Percentiles rank a stretch among this genome's conserved stretches.
These are phyloP conservation scores for Kuraishia cidri DNA, from an alignment of 805 yeast species.

Conservation along the genomic window DNA sequence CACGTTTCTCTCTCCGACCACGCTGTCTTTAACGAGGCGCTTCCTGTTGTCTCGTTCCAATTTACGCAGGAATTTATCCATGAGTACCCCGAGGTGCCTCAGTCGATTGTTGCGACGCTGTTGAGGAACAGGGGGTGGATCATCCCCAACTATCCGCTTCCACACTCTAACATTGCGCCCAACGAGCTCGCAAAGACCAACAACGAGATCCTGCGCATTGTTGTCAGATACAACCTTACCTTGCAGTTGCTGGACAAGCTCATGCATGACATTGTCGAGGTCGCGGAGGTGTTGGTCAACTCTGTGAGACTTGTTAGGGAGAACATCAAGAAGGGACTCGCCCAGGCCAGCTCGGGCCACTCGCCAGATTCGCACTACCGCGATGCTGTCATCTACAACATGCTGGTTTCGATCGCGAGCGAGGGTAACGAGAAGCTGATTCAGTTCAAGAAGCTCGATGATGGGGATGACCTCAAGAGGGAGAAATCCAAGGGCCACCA, in stretches of 20 bases:
- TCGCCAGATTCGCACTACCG: conserved; percentile 17
- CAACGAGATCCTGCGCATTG: conserved; percentile 75
- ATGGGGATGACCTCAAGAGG: conserved; percentile 1
- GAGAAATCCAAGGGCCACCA: conserved; percentile 3
- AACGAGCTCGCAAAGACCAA: conserved; percentile 34
- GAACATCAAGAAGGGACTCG: conserved; percentile 9
- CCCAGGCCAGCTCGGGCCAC: conserved; percentile 6
- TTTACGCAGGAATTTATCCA: conserved; percentile 49
- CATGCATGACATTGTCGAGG: conserved; percentile 49
- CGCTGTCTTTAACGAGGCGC: conserved; percentile 55
- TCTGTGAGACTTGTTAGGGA: conserved; percentile 32
- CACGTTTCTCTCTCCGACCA: conserved; percentile 18
- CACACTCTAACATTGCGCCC: conserved; percentile 33
- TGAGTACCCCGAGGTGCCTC: conserved; percentile 75
- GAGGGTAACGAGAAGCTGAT: conserved; percentile 37
- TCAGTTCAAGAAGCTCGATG: conserved; percentile 11
- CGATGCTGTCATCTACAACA: conserved; percentile 29
- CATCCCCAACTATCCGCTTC: conserved; percentile 82
- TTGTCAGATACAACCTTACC: conserved; percentile 64
- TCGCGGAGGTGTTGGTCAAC: conserved; percentile 41
- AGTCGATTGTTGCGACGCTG: conserved; percentile 61
- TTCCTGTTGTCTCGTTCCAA: conserved; percentile 86
- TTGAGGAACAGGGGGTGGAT: conserved; percentile 80
- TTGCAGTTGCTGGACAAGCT: conserved; percentile 52
- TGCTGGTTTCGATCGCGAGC: conserved; percentile 45